phyloP scores from a whole-genome alignment of 2,329 filamentous ascomycete genomes.

The Diaporthe australafricana region DNA sequence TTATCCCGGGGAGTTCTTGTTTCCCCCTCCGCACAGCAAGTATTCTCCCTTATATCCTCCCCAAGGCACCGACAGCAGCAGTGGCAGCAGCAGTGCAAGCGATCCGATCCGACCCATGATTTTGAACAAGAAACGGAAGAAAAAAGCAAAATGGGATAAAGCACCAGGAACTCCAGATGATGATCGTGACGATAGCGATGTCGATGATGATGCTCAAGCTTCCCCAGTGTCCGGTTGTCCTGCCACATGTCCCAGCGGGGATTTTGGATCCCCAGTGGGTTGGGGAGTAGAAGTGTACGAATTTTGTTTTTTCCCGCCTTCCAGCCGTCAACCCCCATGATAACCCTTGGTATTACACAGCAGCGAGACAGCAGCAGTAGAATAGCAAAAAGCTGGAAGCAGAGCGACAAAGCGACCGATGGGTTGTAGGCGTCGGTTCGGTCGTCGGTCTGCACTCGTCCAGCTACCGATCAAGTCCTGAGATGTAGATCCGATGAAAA shows the following conservation, averaged over 20 bases:
- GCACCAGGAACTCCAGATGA: slow-evolving; percentile 21
- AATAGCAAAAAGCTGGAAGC: background rate
- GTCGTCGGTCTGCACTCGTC: background rate
- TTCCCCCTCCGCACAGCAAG: background rate
- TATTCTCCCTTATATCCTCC: background rate
- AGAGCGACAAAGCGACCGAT: background rate
- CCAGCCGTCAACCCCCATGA: background rate
- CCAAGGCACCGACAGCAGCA: background rate
- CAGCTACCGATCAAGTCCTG: background rate
- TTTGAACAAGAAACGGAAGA: background rate
- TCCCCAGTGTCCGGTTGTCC: background rate
- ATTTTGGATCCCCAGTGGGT: background rate
- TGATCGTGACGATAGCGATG: background rate
- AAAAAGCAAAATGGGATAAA: background rate
- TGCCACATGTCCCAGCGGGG: background rate
- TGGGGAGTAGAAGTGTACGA: background rate
- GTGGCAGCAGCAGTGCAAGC: background rate
- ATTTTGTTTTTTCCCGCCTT: background rate
- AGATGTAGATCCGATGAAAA: background rate
- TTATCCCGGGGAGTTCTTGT: background rate
- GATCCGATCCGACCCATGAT: background rate
- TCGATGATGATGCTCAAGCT: slow-evolving; percentile 10
- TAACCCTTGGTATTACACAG: slow-evolving; percentile 9
- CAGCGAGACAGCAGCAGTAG: background rate
- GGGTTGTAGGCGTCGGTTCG: background rate